Base-by-base conservation (phyloP, 106 monocot genomes). In the Agapanthus africanus region DNA sequence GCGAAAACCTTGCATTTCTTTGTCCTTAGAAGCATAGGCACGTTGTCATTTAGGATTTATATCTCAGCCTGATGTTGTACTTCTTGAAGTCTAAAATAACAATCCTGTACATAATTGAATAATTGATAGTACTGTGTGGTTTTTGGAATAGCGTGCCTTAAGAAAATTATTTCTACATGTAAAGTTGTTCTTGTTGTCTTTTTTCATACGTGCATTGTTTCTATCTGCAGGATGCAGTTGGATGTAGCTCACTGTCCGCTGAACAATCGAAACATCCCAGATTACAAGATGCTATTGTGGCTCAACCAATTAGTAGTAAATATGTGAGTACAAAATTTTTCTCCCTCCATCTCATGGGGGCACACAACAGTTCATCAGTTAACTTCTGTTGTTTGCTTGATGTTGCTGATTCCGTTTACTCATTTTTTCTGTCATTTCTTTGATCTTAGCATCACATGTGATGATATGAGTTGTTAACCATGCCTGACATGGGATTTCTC, bases 271-370 rank as follows among this genome's bases (percentile, higher is more conserved):
- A 66, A 66, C 66, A 42, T 13, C 66, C 42, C 40, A 66, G 28
- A 19, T 15, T 66, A 15, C n/a, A 66, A 37, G 66, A 40, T 44
- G 19, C 40, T 42, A 66, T 44, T 66, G 13, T 28, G 40, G 66
- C 27, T 44, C 66, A 66, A 44, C 66, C 66, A 14, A 66, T 66
- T 28, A 66, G 42, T 66, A 66, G 42, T 19, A 66, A 31, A 66
- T 44, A 66, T 66, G 66, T 66, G 41, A 66, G 66, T 31, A 66
- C 7, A 22, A 25, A 23, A 37, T 64, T 32, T 59, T 2, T 59
- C 16, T 36, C 28, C 4, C 36, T 28, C 56, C 10, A 26, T 4
- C 23, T 18, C 56, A 11, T n/a, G n/a, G n/a, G n/a, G n/a, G n/a
- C n/a, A n/a, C n/a, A n/a, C n/a, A n/a, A n/a, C n/a, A n/a, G n/a